A percentile compares a stretch with the other conserved stretches of the same genome.
These are phyloP conservation scores for Nicotiana tomentosiformis DNA, from an alignment of 257 asterid species.

Conservation along the genomic window DNA sequence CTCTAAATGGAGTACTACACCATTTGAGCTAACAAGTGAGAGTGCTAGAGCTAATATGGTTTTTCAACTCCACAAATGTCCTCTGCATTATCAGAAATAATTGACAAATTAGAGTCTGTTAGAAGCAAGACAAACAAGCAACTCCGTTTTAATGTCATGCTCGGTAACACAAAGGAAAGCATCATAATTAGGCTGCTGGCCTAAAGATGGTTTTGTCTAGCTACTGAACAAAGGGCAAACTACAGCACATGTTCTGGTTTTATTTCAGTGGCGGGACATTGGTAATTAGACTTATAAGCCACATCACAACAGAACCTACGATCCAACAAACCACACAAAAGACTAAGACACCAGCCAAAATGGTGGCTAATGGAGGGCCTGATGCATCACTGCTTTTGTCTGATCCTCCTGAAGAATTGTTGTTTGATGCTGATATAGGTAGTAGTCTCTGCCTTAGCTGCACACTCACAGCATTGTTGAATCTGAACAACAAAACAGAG, in stretches of 20 bases:
- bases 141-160: background rate
- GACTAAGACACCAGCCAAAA: slow-evolving; percentile 67
- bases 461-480: slow-evolving; percentile 18
- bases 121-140: background rate
- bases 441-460: slow-evolving; percentile 18
- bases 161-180: background rate
- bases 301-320: slow-evolving; percentile 42
- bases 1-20: background rate
- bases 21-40: background rate
- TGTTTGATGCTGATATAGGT: slow-evolving; percentile 37
- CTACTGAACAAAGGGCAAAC: background rate
- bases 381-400: slow-evolving; percentile 26
- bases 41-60: background rate
- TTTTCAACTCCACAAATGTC: background rate
- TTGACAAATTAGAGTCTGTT: background rate
- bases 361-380: slow-evolving; percentile 72
- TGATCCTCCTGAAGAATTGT: slow-evolving; percentile 38
- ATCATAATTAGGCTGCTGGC: background rate
- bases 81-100: background rate
- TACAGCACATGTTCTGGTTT: background rate
- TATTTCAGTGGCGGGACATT: background rate
- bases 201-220: background rate
- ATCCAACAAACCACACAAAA: slow-evolving; percentile 38
- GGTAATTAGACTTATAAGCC: slow-evolving; percentile 49
- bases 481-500: slow-evolving; percentile 28